Evolutionary conservation across 768 basidiomycete genomes (phyloP).

Genomic region (Boletus coccyginus): DNA sequence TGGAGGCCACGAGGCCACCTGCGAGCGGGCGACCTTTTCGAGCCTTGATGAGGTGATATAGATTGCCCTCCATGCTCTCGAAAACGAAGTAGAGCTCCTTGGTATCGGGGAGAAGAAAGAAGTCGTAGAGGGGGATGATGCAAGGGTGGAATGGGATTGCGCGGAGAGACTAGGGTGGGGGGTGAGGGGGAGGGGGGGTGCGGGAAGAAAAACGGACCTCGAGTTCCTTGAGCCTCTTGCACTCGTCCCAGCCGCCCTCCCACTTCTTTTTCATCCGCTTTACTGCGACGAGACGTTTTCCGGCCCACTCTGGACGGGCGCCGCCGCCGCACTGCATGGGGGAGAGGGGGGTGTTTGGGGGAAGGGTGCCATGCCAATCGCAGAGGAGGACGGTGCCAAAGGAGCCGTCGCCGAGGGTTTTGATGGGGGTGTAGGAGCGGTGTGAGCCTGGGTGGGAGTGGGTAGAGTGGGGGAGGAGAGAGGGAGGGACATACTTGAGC

Average conservation of each 20-base stretch:
- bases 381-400: constrained; percentile 99
- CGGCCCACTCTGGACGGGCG: constrained; percentile 89
- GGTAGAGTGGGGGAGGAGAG: background rate
- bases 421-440: constrained; percentile 91
- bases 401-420: constrained; percentile 96
- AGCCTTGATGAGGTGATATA: constrained; percentile 98
- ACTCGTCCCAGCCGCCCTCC: constrained; percentile 99
- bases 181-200: constrained; percentile 11
- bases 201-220: constrained; percentile 56
- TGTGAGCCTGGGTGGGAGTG: constrained; percentile 57
- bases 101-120: constrained; percentile 92
- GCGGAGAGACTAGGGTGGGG: constrained; percentile 71
- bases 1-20: constrained; percentile 93
- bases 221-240: constrained; percentile 91
- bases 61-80: constrained; percentile 99
- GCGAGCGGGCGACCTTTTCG: constrained; percentile 93
- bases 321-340: constrained; percentile 96
- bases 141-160: constrained; percentile 94
- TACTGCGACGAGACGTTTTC: constrained; percentile 92
- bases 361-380: constrained; percentile 97
- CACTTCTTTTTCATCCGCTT: constrained; percentile 98
- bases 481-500: constrained; percentile 56
- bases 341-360: constrained; percentile 85
- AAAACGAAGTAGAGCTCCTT: constrained; percentile 99
- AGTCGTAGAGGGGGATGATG: constrained; percentile 98